A percentile compares a stretch with the other conserved stretches of the same genome.
Conservation (phyloP, 768 basidiomycete genomes). For the Tulasnella calospora region DNA sequence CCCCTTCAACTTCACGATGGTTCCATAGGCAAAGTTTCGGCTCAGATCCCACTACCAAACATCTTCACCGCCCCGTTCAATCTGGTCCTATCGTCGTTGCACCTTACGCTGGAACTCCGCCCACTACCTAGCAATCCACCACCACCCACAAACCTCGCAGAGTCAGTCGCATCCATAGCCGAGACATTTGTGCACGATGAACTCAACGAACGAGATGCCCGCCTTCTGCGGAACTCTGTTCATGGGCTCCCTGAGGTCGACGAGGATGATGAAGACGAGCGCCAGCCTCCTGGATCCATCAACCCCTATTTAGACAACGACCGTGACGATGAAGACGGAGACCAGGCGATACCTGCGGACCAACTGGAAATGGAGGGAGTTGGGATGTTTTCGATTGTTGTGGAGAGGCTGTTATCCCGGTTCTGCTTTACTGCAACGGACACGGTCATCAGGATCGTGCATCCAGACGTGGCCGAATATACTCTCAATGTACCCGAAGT, state of each 20-base stretch:
- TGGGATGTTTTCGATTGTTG: constrained; percentile 72
- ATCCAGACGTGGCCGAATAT: constrained; percentile 58
- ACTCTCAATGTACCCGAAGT: constrained; percentile 56
- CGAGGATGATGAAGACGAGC: constrained; percentile 27
- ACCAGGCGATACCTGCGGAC: not conserved
- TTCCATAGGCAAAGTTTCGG: constrained; percentile 66
- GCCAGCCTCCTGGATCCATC: constrained; percentile 51
- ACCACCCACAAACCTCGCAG: constrained; percentile 48
- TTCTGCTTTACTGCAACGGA: constrained; percentile 73
- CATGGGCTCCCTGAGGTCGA: constrained; percentile 42
- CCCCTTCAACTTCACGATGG: constrained; percentile 69
- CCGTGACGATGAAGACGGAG: constrained; percentile 47
- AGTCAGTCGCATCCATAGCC: constrained; percentile 78
- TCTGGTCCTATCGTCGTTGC: constrained; percentile 61
- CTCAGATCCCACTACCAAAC: constrained; percentile 80
- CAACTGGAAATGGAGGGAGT: constrained; percentile 47
- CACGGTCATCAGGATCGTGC: constrained; percentile 62
- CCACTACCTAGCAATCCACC: constrained; percentile 29
- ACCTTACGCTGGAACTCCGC: constrained; percentile 56
- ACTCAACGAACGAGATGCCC: constrained; percentile 65
- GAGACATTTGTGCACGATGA: constrained; percentile 85
- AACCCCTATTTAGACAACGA: constrained; percentile 50
- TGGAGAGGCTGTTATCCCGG: constrained; percentile 70
- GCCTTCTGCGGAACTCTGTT: constrained; percentile 63
- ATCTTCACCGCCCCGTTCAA: constrained; percentile 69